Evolutionary conservation across 805 yeast genomes (phyloP).

Genomic region (Candida succiphila): DNA sequence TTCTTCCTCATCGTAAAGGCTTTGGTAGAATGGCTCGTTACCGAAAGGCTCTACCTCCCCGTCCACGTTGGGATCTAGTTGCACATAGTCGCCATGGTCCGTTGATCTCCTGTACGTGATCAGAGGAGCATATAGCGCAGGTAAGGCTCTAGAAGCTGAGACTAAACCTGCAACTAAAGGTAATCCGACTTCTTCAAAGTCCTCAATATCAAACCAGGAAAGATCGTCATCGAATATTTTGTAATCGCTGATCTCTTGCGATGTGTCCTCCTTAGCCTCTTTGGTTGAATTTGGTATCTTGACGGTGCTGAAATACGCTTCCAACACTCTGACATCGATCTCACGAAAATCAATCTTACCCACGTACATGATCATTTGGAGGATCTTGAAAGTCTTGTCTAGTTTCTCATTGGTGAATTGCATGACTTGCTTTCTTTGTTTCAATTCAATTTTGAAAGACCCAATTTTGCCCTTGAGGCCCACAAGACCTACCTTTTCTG

Average conservation of each 20-base stretch:
- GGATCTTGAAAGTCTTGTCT: constrained; percentile 33
- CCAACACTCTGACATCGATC: constrained; percentile 52
- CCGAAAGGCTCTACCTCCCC: constrained; percentile 51
- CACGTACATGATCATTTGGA: constrained; percentile 52
- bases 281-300: constrained; percentile 4
- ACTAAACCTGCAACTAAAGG: constrained; percentile 25
- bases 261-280: not conserved
- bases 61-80: constrained; percentile 12
- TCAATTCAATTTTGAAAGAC: constrained; percentile 48
- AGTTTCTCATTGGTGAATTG: constrained; percentile 39
- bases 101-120: constrained; percentile 61
- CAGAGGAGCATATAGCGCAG: constrained; percentile 58
- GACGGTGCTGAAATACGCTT: constrained; percentile 27
- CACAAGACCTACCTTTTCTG: constrained; percentile 32
- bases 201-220: constrained; percentile 54
- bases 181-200: constrained; percentile 47
- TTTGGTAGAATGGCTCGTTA: constrained; percentile 48
- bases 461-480: constrained; percentile 62
- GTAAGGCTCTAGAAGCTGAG: constrained; percentile 39
- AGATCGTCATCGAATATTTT: constrained; percentile 42
- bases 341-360: constrained; percentile 47
- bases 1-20: constrained; percentile 37
- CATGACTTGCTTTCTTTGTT: constrained; percentile 43
- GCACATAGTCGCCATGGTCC: constrained; percentile 26
- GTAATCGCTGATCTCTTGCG: constrained; percentile 6